Evolutionary conservation across 352 stramenopile genomes (phyloP), one percentile per base, ranked within the genome.

Genomic region (Globisporangium megalacanthum): DNA sequence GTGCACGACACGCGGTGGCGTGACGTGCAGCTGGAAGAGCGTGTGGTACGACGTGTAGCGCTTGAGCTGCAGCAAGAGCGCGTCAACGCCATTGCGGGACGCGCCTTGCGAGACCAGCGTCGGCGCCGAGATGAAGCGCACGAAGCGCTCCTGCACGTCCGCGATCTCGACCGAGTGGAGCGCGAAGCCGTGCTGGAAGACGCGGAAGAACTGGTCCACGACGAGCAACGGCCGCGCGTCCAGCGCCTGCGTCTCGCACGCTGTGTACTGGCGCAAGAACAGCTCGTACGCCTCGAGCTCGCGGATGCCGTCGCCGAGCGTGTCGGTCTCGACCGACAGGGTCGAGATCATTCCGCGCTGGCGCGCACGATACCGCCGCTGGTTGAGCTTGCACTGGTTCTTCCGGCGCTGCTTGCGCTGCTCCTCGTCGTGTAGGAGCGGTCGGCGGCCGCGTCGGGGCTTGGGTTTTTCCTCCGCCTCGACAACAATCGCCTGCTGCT

Each of bases 321-420:
- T 70, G 29, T 85, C 71, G 1, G 71, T 82, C 58, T 87, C 79
- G 9, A 86, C 58, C 48, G 77, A 83, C 39, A 89, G 42, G 37
- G 67, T 79, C 45, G 62, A 83, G 57, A 88, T 84, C 58, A 88
- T 72, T 13, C 75, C 77, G 39, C 72, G 59, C 60, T 89, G 79
- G 50, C 77, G 66, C 4, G 77, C 79, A n/a, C 79, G 67, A 55
- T 89, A 89, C 36, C 79, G 57, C 9, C 79, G 75, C 49, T 89
- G 79, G 59, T 89, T 89, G 49, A 89, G 69, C 48, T 86, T 86
- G 64, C 79, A 89, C 60, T 89, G 79, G 58, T 71, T 74, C 57
- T 89, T 89, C 35, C 79, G 79, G 20, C 79, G 61, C 4, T 71
- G 64, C 49, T 81, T 84, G 35, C 77, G 77, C 52, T 86, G 70